Base-by-base conservation (phyloP, 163 green algal genomes). In the Coccomyxa subellipsoidea region DNA sequence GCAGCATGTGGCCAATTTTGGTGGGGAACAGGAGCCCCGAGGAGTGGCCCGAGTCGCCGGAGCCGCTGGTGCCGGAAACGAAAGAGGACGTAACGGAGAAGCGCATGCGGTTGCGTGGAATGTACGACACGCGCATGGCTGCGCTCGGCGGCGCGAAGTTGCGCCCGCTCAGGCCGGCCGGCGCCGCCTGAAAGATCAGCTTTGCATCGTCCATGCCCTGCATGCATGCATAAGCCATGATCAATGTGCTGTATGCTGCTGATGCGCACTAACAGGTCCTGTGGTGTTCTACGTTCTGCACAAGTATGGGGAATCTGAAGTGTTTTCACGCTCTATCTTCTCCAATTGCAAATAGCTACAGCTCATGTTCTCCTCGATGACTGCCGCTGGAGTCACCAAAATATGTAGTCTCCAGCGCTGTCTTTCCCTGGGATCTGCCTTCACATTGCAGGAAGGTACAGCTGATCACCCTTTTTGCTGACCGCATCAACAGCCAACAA, bases 171-270 rank as follows among this genome's bases (percentile, higher is more conserved):
- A 93, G 83, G 8, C 38, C 38, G 21, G 59, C 70, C 4, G 89
- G 79, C 10, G 80, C 27, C 4, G 80, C 90, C 82, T 93, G 87
- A 72, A 88, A 90, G 69, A 94, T 89, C 2, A 90, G 73, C 80
- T 92, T 90, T 32, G 90, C 86, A 38, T 94, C 88, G 71, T 92
- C 88, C 69, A 94, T 76, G 7, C 90, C 91, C 40, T 92, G 87
- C 80, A 80, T 0, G 3, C 70, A 32, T 47, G 34, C 18, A 39
- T 35, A 2, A 38, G 32, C 21, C 23, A 32, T 69, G 35, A 12
- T 29, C 37, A 39, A 32, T 29, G 69, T 18, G 69, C n/a, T 31
- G 1, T 39, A 2, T 40, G 71, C 71, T 31, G 32, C 71, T 27
- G n/a, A 59, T n/a, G n/a, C n/a, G n/a, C n/a, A n/a, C n/a, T n/a